Evolutionary conservation across 805 yeast genomes (phyloP), one percentile per base, ranked within the genome.

Genomic region (Schwanniomyces polymorphus): DNA sequence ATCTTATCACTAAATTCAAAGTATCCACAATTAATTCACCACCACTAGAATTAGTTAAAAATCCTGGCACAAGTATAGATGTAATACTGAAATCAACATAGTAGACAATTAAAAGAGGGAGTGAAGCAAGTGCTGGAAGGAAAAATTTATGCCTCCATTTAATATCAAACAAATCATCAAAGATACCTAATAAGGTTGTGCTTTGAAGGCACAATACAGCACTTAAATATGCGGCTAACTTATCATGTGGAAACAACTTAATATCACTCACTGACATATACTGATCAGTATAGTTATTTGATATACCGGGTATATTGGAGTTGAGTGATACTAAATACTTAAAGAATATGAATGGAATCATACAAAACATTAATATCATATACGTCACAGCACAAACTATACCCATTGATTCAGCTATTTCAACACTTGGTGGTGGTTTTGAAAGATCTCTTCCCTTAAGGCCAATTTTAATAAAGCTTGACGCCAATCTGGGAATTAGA

Each of bases 91-190:
- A 92, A 66, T 94, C 97, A 47, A 91, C 90, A 57, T 88, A 91
- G 67, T 94, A 94, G 2, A 94, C 97, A 14, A 92, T 80, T 48
- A 94, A 75, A 56, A 94, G 74, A 5, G 99, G 99, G 38, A 94
- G 82, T 1, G 97, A 85, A 0, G 97, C 97, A 45, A 94, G 82
- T 0, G 97, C 97, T 0, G 99, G 99, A 54, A 94, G 63, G 59
- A 94, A 90, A 70, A 94, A 90, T 74, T 94, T 94, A 71, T 94
- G 97, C 61, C 99, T 78, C 99, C 99, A 94, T 56, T 97, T 79
- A 52, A 94, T 83, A 66, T 94, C 99, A 61, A 94, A 94, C 57
- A 94, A 75, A 70, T 94, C 99, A 66, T 94, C 99, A 41, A 95
- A 86, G 27, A 94, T 76, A 0, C 99, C 99, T 38, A 94, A 72